Evolutionary conservation across 2,329 filamentous ascomycete species (phyloP), one percentile per base, ranked within the genome.

Genomic region (Fusarium piperis): DNA sequence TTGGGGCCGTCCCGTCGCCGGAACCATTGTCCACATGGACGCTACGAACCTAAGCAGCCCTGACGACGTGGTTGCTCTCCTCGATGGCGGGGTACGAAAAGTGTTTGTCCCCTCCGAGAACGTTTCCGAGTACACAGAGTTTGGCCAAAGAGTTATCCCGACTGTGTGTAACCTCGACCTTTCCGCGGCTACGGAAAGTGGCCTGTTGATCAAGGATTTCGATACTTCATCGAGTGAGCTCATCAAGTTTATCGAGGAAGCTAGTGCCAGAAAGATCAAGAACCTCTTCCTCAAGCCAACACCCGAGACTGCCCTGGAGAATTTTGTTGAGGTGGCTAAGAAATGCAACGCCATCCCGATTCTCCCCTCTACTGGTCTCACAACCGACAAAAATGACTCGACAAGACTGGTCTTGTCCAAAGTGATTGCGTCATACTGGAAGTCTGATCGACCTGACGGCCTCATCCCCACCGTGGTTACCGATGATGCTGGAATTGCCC

Each of bases 401-500:
- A 84, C 86, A 46, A 87, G 84, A 77, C 75, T 83, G 35, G 79
- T 87, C 57, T 83, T 98, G 28, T 91, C 91, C 38, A 90, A 89
- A 76, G 83, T 98, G 32, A 86, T 98, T 68, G 88, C 94, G 57
- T 87, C 89, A 3, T 90, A 91, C 71, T 94, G 94, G 82, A 91
- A 88, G 70, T 94, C 93, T 39, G 96, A 99, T 81, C 89, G 94
- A 70, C 82, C 90, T 5, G 97, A 98, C 78, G 92, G 93, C 10
- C 87, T 99, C 10, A 90, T 97, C 74, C 92, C 96, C 2, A 99
- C 96, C 0, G 89, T 97, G 5, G 96, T 99, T 9, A 94, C 93
- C 1, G 94, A 99, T 79, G 94, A 97, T 85, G 86, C 92, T 55
- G 95, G 94, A 1, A 86, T 93, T 20, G 93, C 94, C 10, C 85